Percentiles rank a stretch among this genome's conserved stretches.
These are phyloP conservation scores for Backusella macrospora DNA, from an alignment of 192 early-diverging fungal species.

Conservation along the genomic window DNA sequence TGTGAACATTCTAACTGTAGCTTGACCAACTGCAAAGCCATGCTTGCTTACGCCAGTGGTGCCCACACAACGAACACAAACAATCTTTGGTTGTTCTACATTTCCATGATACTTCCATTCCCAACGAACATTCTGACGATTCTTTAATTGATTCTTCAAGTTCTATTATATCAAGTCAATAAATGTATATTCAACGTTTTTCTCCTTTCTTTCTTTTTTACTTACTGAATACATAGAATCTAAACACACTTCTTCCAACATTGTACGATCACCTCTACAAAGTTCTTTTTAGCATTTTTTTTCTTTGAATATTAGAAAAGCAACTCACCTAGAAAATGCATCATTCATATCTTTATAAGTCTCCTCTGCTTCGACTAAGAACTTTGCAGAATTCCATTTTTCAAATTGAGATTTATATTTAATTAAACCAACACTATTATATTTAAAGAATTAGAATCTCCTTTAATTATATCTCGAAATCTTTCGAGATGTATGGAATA, in stretches of 20 bases:
- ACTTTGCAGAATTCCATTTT: conserved; percentile 59
- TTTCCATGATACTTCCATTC: conserved; percentile 66
- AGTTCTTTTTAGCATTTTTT: neutral
- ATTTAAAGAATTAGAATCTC: neutral
- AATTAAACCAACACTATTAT: conserved; percentile 48
- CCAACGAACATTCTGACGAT: conserved; percentile 47
- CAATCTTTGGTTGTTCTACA: conserved; percentile 56
- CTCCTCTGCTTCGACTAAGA: conserved; percentile 60
- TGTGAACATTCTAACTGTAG: conserved; percentile 67
- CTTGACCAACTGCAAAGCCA: conserved; percentile 57
- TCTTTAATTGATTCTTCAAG: conserved; percentile 64
- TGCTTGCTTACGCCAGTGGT: conserved; percentile 40
- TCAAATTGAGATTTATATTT: conserved; percentile 56
- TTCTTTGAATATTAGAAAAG: too few species aligned
- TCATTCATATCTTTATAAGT: conserved; percentile 70
- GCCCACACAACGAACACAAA: conserved; percentile 60
- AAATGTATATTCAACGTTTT: neutral
- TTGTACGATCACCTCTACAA: conserved; percentile 55
- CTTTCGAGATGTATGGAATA: too few species aligned
- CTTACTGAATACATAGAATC: conserved; percentile 59
- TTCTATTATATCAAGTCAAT: too few species aligned
- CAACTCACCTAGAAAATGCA: conserved; percentile 55
- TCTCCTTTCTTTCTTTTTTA: neutral
- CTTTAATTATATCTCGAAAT: neutral
- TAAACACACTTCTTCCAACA: conserved; percentile 60